Evolutionary conservation across 805 yeast species (phyloP).

Genomic region (Cyberlindnera americana): DNA sequence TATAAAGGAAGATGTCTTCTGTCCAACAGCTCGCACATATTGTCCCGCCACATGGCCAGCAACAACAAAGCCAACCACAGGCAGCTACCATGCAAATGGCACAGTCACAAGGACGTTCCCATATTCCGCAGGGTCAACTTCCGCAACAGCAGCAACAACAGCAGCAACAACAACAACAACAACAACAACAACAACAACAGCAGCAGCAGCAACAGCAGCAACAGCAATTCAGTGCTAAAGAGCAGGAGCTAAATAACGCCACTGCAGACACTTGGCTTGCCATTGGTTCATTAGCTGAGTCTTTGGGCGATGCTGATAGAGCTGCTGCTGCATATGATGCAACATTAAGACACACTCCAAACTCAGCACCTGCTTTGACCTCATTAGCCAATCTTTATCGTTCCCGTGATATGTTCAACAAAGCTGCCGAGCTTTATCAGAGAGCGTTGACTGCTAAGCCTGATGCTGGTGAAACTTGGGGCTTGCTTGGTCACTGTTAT

Average conservation of each 20-base stretch:
- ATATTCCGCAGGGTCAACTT: slow-evolving; percentile 5
- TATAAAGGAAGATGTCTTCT: no score
- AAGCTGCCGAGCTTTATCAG: slow-evolving; percentile 93
- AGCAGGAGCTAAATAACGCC: slow-evolving; percentile 39
- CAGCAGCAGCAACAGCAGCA: slow-evolving; percentile 22
- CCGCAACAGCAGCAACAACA: slow-evolving; percentile 23
- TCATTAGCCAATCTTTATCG: slow-evolving; percentile 87
- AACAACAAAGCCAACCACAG: slow-evolving; percentile 6
- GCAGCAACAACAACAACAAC: slow-evolving; percentile 24
- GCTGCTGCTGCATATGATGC: slow-evolving; percentile 88
- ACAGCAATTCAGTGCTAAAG: slow-evolving; percentile 32
- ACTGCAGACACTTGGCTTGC: slow-evolving; percentile 87
- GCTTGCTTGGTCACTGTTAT: slow-evolving; percentile 92
- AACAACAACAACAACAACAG: no score
- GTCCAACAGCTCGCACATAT: slow-evolving; percentile 4
- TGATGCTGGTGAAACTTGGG: slow-evolving; percentile 96
- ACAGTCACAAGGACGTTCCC: slow-evolving; percentile 5
- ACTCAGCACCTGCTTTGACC: slow-evolving; percentile 79
- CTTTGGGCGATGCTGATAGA: slow-evolving; percentile 81
- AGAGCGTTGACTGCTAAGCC: slow-evolving; percentile 77
- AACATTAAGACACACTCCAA: slow-evolving; percentile 81
- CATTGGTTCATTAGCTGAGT: slow-evolving; percentile 84
- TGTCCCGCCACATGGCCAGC: neutral
- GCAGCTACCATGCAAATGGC: slow-evolving; percentile 5
- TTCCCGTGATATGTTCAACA: slow-evolving; percentile 83